phyloP scores from a whole-genome alignment of 805 yeast species.

The Candida railenensis region DNA sequence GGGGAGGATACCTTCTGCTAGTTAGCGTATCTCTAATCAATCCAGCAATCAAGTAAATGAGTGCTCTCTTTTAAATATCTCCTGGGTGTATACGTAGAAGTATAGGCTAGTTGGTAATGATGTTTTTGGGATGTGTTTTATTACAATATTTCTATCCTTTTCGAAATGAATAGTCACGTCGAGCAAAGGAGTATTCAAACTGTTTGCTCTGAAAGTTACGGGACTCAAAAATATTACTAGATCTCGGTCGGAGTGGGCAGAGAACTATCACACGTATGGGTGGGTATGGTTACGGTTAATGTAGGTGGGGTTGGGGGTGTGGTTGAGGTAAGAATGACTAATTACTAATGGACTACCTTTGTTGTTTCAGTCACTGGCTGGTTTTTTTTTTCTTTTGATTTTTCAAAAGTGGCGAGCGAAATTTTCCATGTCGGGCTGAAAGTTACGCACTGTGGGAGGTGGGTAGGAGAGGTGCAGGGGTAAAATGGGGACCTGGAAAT shows the following conservation, averaged over 20 bases:
- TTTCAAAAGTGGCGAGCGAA: constrained; percentile 14
- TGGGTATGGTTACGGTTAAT: not conserved
- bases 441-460: constrained; percentile 5
- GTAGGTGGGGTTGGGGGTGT: constrained; percentile 3
- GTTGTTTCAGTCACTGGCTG: not conserved
- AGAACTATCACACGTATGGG: not conserved
- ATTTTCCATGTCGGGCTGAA: constrained; percentile 8
- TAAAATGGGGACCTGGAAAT: not conserved
- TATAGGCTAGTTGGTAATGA: constrained; percentile 8
- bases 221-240: not conserved
- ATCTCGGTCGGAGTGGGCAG: not conserved
- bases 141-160: constrained; percentile 3
- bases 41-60: constrained; percentile 32
- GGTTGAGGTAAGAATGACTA: constrained; percentile 1
- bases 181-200: not conserved
- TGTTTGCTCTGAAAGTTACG: not conserved
- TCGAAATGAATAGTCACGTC: not conserved
- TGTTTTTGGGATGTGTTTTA: constrained; percentile 1
- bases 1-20: too few relatives aligned
- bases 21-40: constrained; percentile 1
- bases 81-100: constrained; percentile 6
- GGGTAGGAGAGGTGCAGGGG: not conserved
- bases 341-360: not conserved
- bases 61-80: constrained; percentile 16
- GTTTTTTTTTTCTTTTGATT: not conserved